Conservation (phyloP, 805 yeast genomes). For the Wickerhamiella cacticola region DNA sequence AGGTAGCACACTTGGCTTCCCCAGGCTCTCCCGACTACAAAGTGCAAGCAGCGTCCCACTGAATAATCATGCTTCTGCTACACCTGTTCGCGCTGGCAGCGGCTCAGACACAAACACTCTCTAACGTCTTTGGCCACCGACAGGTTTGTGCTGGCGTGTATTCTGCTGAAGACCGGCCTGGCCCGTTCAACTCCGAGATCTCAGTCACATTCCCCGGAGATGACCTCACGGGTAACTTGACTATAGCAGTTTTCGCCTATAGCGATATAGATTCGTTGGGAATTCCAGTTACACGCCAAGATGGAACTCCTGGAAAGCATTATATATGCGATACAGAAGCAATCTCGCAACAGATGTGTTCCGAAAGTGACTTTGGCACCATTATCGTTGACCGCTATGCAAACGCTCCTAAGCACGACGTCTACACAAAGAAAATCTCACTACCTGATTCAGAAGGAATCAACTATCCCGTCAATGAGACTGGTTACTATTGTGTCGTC, state of each 20-base stretch:
- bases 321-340: slow-evolving; percentile 71
- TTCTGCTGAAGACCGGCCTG: slow-evolving; percentile 77
- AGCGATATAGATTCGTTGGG: slow-evolving; percentile 66
- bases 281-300: slow-evolving; percentile 33
- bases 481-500: slow-evolving; percentile 89
- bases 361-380: slow-evolving; percentile 40
- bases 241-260: slow-evolving; percentile 74
- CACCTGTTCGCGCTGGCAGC: slow-evolving; percentile 13
- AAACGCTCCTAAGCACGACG: slow-evolving; percentile 36
- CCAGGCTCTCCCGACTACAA: too few relatives aligned
- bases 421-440: slow-evolving; percentile 45
- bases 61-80: slow-evolving; percentile 6
- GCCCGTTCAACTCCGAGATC: slow-evolving; percentile 29
- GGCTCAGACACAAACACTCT: slow-evolving; percentile 20
- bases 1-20: too few relatives aligned
- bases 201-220: slow-evolving; percentile 16
- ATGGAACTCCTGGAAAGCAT: slow-evolving; percentile 26
- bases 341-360: slow-evolving; percentile 46
- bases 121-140: slow-evolving; percentile 38
- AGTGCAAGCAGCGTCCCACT: too few relatives aligned
- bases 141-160: slow-evolving; percentile 88
- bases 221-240: slow-evolving; percentile 28
- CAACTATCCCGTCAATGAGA: slow-evolving; percentile 51
- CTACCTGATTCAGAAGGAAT: slow-evolving; percentile 49
- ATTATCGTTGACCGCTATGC: slow-evolving; percentile 44